Percentiles rank a stretch among this genome's conserved stretches.
These are phyloP conservation scores for Paramarasmius palmivorus DNA, from an alignment of 1,284 basidiomycete species.

Conservation along the genomic window DNA sequence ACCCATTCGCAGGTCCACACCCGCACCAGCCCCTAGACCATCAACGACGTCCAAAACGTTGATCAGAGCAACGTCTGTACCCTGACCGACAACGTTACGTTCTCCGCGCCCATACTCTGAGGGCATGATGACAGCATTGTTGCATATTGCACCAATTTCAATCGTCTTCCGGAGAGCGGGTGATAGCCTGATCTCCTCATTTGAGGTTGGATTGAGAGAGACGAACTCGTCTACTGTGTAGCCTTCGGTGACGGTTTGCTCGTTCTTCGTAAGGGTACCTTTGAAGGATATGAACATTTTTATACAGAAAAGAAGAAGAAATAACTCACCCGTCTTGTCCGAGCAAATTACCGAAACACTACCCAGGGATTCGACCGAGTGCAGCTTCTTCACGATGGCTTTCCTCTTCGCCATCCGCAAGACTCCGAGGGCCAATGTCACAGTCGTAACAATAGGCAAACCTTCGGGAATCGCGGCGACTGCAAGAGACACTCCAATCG, in stretches of 20 bases:
- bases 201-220: conserved; percentile 57
- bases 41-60: conserved; percentile 86
- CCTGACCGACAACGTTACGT: conserved; percentile 72
- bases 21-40: conserved; percentile 69
- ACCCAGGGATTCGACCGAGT: conserved; percentile 92
- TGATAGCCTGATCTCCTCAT: conserved; percentile 39
- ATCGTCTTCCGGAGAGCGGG: conserved; percentile 63
- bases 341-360: conserved; percentile 96
- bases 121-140: conserved; percentile 68
- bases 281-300: neutral
- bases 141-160: conserved; percentile 71
- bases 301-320: neutral
- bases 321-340: conserved; percentile 83
- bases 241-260: conserved; percentile 90
- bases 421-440: conserved; percentile 94
- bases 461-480: conserved; percentile 98
- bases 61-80: conserved; percentile 91
- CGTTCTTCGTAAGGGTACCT: conserved; percentile 96
- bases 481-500: conserved; percentile 95
- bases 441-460: conserved; percentile 95
- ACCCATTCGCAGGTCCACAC: conserved; percentile 64
- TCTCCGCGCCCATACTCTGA: no score
- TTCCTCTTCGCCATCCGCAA: conserved; percentile 92
- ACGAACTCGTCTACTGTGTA: conserved; percentile 86
- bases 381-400: conserved; percentile 96